Evolutionary conservation across 805 yeast species (phyloP), one percentile per base, ranked within the genome.

Genomic region (Nakazawaea pomicola): DNA sequence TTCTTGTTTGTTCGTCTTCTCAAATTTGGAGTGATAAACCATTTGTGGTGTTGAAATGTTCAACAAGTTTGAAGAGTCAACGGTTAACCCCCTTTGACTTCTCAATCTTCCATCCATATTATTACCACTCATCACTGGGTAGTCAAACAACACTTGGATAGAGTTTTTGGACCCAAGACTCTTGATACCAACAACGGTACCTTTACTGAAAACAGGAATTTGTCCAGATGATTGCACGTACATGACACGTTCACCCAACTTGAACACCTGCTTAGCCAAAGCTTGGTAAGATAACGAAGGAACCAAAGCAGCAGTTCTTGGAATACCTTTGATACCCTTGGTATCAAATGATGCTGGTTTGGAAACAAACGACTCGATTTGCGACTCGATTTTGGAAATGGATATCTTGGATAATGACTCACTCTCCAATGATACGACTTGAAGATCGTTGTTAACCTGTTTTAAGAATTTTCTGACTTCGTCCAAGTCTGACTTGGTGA

Each of bases 161-260:
- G 77, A 75, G 27, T 77, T 70, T 50, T 80, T 76, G 27, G 77
- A 71, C 31, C 86, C 87, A 30, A 77, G 68, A 4, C 74, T 62
- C 18, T 62, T 63, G 42, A 74, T 67, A 7, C 84, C 82, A 37
- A 86, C 83, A 41, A 93, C 95, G 1, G 96, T 89, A 58, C 99
- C 99, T 54, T 83, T 83, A 19, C 86, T 73, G 56, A 83, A 88
- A 43, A 81, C 62, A 20, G 96, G 95, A 12, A 90, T 95, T 55
- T 86, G 88, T 38, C 98, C 98, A 18, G 85, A 78, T 51, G 81
- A 85, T 51, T 83, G 83, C 17, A 88, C 84, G 50, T 86, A 89
- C 18, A 85, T 74, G 23, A 93, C 87, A 46, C 99, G 76, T 55
- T 93, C 97, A 52, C 99, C 99, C 17, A 93, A 68, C 21, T 74